Conservation (phyloP, 225 moss, liverwort and hornwort species). For the Physcomitrellopsis africana region DNA sequence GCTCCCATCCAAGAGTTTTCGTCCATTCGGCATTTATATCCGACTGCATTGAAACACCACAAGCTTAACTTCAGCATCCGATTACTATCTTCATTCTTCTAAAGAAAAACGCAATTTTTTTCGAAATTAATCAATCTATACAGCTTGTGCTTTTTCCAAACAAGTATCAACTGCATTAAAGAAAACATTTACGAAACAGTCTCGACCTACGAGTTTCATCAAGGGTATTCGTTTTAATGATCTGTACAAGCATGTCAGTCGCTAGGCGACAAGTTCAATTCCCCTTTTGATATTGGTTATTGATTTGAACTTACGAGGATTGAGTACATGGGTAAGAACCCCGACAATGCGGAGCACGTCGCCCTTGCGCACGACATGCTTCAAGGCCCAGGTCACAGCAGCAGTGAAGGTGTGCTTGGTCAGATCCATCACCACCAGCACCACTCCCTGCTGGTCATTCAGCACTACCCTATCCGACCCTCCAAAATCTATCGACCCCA, state of each 20-base stretch:
- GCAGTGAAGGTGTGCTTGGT: not conserved
- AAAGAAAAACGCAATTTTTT: too few relatives aligned
- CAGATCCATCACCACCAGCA: slow-evolving; percentile 30
- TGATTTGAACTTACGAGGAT: slow-evolving; percentile 25
- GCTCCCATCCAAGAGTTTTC: slow-evolving; percentile 41
- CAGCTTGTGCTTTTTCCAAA: too few relatives aligned
- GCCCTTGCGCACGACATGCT: slow-evolving; percentile 33
- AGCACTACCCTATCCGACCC: not conserved
- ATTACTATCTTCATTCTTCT: not conserved
- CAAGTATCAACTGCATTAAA: too few relatives aligned
- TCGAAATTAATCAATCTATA: too few relatives aligned
- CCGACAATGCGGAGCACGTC: slow-evolving; percentile 32
- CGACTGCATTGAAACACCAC: slow-evolving; percentile 34
- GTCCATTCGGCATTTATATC: slow-evolving; percentile 42
- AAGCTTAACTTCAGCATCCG: not conserved
- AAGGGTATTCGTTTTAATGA: too few relatives aligned
- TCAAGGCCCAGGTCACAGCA: slow-evolving; percentile 32
- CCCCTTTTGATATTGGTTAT: too few relatives aligned
- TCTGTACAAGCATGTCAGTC: too few relatives aligned
- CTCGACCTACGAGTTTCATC: too few relatives aligned
- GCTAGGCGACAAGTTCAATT: too few relatives aligned
- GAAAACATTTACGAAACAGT: too few relatives aligned
- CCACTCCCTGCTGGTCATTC: slow-evolving; percentile 31
- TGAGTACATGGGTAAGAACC: slow-evolving; percentile 32
- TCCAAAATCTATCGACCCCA: not conserved